Base-by-base conservation (phyloP, 2,329 filamentous ascomycete genomes). In the Cercospora sesami region DNA sequence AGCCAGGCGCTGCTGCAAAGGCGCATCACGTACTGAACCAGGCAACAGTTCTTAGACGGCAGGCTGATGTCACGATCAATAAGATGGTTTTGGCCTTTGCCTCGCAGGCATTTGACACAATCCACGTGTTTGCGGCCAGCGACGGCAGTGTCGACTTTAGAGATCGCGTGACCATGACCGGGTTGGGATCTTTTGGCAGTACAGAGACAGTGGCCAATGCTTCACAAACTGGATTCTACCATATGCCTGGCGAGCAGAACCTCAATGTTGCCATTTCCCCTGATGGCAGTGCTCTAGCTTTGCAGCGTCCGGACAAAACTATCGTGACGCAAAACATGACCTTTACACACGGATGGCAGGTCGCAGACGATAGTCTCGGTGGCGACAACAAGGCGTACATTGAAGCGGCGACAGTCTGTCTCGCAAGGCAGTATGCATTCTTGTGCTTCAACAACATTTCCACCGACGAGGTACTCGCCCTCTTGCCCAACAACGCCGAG, bases 81-180 rank as follows among this genome's bases (percentile, higher is more conserved):
- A 93, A 92, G 76, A 84, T 91, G 26, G 82, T 94, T 1, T 79
- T 97, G 45, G 86, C 87, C 0, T 82, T 95, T 31, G 86, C 90
- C 58, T 82, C 88, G 2, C 83, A 91, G 18, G 90, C 91, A 73
- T 88, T 90, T 68, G 90, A 91, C 60, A 92, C 88, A 67, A 84
- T 91, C 1, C 71, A 97, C 2, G 89, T 90, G 31, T 83, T 97
- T 67, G 86, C 86, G 28, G 92, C 92, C 73, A 91, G 91, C 69
- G 93, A 97, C 76, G 92, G 94, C 10, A 90, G 89, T 0, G 83
- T 96, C 3, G 90, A 95, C 73, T 92, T 94, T 78, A 88, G 92
- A 65, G 91, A 96, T 75, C 87, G 93, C 10, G 84, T 86, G 59
- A 91, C 87, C 0, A 90, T 96, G 86, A 84, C 87, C 4, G 85